phyloP scores from a whole-genome alignment of 192 early-diverging fungal genomes.

The Coemansia brasiliensis region DNA sequence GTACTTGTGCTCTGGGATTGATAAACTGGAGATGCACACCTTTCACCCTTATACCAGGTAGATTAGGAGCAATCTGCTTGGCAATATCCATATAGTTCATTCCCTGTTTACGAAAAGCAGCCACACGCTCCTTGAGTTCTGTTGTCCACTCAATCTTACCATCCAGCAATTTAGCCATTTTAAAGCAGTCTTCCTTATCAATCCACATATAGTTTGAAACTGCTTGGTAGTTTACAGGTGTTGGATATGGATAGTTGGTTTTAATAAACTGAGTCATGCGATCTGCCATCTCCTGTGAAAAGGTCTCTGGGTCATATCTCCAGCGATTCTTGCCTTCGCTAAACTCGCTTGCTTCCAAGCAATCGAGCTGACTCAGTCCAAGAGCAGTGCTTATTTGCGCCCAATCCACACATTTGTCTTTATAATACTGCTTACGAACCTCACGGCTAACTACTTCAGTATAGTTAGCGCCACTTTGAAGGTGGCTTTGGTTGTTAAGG shows the following conservation, averaged over 20 bases:
- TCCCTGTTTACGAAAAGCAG: constrained; percentile 2
- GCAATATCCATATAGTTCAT: constrained; percentile 11
- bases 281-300: constrained; percentile 9
- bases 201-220: constrained; percentile 32
- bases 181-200: constrained; percentile 7
- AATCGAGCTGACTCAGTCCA: background rate
- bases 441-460: background rate
- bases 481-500: no score
- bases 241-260: constrained; percentile 9
- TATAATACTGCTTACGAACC: background rate
- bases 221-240: constrained; percentile 8
- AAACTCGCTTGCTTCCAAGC: constrained; percentile 9
- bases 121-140: background rate
- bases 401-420: constrained; percentile 10
- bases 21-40: no score
- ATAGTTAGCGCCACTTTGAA: background rate
- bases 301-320: constrained; percentile 7
- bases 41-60: no score
- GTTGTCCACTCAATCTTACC: constrained; percentile 15
- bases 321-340: constrained; percentile 3
- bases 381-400: background rate
- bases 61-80: constrained; percentile 1
- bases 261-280: constrained; percentile 17
- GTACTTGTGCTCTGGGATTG: no score
- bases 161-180: constrained; percentile 1